Percentiles rank a stretch among this genome's conserved stretches.
Conservation (phyloP, 2,329 filamentous ascomycete genomes). For the Waltergamsia citrina region DNA sequence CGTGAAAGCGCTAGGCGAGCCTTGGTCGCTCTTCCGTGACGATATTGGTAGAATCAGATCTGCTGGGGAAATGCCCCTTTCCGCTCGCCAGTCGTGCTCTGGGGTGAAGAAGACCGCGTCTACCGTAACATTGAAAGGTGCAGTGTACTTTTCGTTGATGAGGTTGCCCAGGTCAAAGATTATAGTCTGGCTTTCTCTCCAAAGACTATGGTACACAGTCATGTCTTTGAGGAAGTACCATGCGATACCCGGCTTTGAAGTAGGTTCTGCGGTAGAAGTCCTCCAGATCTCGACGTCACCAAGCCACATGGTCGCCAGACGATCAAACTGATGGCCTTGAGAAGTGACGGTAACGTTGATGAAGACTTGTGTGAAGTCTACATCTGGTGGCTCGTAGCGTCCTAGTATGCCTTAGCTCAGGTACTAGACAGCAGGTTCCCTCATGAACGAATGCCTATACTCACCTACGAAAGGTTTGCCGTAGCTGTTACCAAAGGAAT, state of each 20-base stretch:
- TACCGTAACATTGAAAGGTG: constrained; percentile 62
- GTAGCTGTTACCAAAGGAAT: constrained; percentile 65
- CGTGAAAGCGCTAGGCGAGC: constrained; percentile 55
- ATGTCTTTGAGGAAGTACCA: constrained; percentile 77
- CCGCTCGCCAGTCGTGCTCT: too few relatives aligned
- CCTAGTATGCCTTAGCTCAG: too few relatives aligned
- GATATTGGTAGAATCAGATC: constrained; percentile 62
- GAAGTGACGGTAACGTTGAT: constrained; percentile 71
- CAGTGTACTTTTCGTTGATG: constrained; percentile 61
- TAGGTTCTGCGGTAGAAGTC: constrained; percentile 76
- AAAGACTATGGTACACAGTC: constrained; percentile 60
- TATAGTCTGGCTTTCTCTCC: constrained; percentile 59
- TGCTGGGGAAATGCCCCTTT: constrained; percentile 26
- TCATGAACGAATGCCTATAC: constrained; percentile 19
- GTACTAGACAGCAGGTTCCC: constrained; percentile 1
- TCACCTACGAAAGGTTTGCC: constrained; percentile 63
- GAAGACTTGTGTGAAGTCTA: constrained; percentile 62
- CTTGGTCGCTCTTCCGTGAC: constrained; percentile 34
- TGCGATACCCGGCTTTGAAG: constrained; percentile 50
- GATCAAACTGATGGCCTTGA: constrained; percentile 65
- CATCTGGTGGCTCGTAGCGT: constrained; percentile 55
- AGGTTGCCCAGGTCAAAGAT: constrained; percentile 76
- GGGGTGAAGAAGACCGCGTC: constrained; percentile 51
- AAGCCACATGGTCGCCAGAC: constrained; percentile 66
- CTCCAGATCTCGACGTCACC: constrained; percentile 74